Evolutionary conservation across 2,329 filamentous ascomycete genomes (phyloP), one percentile per base, ranked within the genome.

Genomic region (Whalleya microplaca): DNA sequence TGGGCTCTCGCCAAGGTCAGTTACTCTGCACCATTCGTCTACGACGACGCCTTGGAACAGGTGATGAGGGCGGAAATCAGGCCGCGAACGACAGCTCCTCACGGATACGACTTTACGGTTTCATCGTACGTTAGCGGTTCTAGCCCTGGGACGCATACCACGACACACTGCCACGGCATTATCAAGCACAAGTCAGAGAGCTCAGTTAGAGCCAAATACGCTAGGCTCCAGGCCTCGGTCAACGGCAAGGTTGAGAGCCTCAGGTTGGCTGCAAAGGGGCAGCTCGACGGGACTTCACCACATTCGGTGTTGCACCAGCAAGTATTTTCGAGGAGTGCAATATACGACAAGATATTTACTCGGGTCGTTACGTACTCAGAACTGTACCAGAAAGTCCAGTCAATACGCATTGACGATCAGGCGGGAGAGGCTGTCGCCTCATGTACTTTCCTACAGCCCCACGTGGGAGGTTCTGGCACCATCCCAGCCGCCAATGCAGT

Each of bases 261-360:
- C 23, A 27, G 23, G 23, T 27, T 27, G 23, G 9, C 23, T 27
- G 23, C 23, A 27, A 27, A 27, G 23, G 23, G 23, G 23, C 23
- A 27, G 23, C 23, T 27, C 23, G 4, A 27, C 23, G 23, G 23
- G 23, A 9, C 23, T 27, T 27, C 46, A 18, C n/a, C 46, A 40
- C 21, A n/a, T 49, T 12, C 20, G 19, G 6, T 37, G 47, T 21
- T 42, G 40, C 32, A 20, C 52, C 23, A 44, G 21, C 51, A 55
- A 37, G 53, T 42, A 18, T 59, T 54, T 45, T 51, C 46, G 21
- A 56, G 44, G 2, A 59, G 56, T 16, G 41, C 51, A n/a, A 53
- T 62, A 18, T 64, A 62, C 18, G 53, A 61, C 4, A 45, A 51
- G n/a, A 50, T 62, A 2, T 64, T 64, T 40, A 55, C 58, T 12